phyloP scores from a whole-genome alignment of 495 filamentous ascomycete genomes.

The Aspergillus panamensis region DNA sequence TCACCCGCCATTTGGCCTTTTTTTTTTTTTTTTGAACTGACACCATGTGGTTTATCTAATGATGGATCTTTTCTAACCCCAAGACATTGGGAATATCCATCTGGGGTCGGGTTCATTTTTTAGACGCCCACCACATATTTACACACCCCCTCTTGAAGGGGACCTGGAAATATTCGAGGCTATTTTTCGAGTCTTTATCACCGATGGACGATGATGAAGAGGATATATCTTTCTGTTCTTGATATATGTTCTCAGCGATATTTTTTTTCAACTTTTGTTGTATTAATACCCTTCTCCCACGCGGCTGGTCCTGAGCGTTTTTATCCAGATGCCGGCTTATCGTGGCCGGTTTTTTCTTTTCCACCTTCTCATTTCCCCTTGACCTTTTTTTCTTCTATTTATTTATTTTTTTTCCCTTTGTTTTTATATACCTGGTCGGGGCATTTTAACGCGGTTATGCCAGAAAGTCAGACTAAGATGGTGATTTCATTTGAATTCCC shows the following conservation, averaged over 20 bases:
- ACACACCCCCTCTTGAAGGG: conserved; percentile 1
- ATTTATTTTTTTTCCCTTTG: conserved; percentile 19
- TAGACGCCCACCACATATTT: neutral
- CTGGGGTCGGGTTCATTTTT: neutral
- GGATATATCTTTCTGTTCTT: conserved; percentile 20
- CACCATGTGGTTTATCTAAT: conserved; percentile 2
- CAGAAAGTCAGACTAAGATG: conserved; percentile 39
- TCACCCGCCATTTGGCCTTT: neutral
- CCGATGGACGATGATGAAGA: conserved; percentile 16
- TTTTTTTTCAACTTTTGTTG: conserved; percentile 38
- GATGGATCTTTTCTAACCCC: neutral
- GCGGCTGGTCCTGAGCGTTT: conserved; percentile 31
- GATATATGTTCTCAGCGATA: conserved; percentile 28
- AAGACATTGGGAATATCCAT: neutral
- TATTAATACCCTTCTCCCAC: conserved; percentile 42
- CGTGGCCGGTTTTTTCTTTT: conserved; percentile 29
- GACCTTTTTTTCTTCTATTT: conserved; percentile 22
- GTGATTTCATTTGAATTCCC: conserved; percentile 31
- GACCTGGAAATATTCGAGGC: conserved; percentile 5
- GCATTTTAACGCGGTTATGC: conserved; percentile 43
- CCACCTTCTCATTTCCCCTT: conserved; percentile 24
- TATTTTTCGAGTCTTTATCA: conserved; percentile 10
- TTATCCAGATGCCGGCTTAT: conserved; percentile 39
- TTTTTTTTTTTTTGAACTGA: neutral
- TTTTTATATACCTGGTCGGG: conserved; percentile 26